phyloP scores from a whole-genome alignment of 169 alveolate species.

The Perkinsus marinus region DNA sequence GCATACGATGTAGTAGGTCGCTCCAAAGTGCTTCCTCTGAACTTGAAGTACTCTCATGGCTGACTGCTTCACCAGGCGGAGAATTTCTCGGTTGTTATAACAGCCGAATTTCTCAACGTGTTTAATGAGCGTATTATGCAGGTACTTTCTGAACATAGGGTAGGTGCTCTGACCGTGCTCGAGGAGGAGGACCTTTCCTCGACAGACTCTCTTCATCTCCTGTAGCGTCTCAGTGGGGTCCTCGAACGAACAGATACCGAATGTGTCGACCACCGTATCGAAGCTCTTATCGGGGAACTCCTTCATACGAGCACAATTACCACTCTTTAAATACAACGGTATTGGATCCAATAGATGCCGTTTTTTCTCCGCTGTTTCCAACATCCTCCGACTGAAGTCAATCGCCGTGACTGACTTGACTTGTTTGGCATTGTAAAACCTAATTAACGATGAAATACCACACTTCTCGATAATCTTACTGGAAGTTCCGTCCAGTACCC shows the following conservation, averaged over 20 bases:
- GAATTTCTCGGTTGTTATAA: constrained; percentile 1
- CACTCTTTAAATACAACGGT: neutral
- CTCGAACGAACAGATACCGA: constrained; percentile 22
- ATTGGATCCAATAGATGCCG: neutral
- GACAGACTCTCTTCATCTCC: constrained; percentile 13
- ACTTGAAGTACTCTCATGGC: neutral
- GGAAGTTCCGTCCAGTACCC: constrained; percentile 19
- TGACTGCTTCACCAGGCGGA: neutral
- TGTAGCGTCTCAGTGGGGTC: constrained; percentile 8
- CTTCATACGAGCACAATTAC: neutral
- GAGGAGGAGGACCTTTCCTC: constrained; percentile 8
- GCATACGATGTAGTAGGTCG: neutral
- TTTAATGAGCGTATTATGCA: neutral
- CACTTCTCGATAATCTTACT: neutral
- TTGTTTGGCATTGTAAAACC: neutral
- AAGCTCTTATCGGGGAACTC: constrained; percentile 5
- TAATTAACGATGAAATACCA: too few relatives aligned
- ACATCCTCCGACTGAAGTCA: constrained; percentile 13
- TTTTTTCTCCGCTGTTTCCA: constrained; percentile 3
- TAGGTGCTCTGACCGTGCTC: constrained; percentile 13
- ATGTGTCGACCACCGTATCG: constrained; percentile 12
- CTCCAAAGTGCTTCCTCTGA: neutral
- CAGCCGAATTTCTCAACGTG: constrained; percentile 12
- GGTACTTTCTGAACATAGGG: neutral
- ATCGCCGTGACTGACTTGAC: neutral